Evolutionary conservation across 2,329 filamentous ascomycete genomes (phyloP), one percentile per base, ranked within the genome.

Genomic region (Penicillium sclerotigenum): DNA sequence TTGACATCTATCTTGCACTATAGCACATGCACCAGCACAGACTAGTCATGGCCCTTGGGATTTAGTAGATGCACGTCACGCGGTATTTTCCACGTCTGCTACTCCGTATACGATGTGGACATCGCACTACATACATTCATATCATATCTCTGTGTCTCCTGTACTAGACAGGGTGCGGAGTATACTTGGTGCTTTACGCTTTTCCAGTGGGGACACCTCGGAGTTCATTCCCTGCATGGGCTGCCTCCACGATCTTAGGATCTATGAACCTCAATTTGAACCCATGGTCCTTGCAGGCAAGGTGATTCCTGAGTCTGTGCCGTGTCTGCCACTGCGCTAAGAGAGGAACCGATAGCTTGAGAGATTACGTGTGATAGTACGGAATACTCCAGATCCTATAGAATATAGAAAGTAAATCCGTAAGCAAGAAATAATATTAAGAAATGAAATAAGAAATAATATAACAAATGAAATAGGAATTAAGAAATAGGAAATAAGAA

Each of bases 1-100:
- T 62, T 61, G 59, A 63, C 60, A 60, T 60, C 57, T 57, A 59
- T 55, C 56, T 41, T 24, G 9, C n/a, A 24, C 40, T 28, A 29
- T 26, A 33, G 37, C 24, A 20, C 13, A 43, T 43, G 42, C 28
- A 41, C 38, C 20, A 45, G 31, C 28, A 24, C 18, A 45, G 42
- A 31, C 24, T 42, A 42, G 18, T n/a, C 14, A 31, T 9, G 18
- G 24, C 13, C 2, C 26, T 31, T 18, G 47, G 7, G 33, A 20
- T 31, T 13, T 20, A 1, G 29, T 40, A 22, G 20, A 43, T 43
- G 47, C 33, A 18, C 18, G 47, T 38, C 31, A 52, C 36, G 37
- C 52, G 52, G 43, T 18, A 34, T 48, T 24, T 18, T 29, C 42
- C 24, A 46, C 43, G 8, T 22, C 13, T 22, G 9, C 8, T 36